Conservation (phyloP, 2,329 filamentous ascomycete genomes). For the Akanthomyces muscarius region DNA sequence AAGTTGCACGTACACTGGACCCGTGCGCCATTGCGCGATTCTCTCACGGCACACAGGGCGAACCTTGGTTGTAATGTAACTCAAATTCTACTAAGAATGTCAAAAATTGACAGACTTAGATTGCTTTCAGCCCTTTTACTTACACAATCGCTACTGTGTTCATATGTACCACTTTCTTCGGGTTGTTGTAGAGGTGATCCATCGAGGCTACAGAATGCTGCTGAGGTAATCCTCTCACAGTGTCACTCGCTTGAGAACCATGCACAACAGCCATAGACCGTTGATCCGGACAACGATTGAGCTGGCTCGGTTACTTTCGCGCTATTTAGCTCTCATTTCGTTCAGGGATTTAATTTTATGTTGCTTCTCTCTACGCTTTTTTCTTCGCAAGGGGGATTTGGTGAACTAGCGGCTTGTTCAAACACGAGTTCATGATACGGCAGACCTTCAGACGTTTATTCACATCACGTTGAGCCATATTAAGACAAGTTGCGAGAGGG, state of each 20-base stretch:
- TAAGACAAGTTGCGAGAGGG: neutral
- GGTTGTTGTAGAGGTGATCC: too few species aligned
- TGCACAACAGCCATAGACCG: neutral
- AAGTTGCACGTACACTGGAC: too few species aligned
- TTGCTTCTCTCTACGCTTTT: neutral
- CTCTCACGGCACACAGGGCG: too few species aligned
- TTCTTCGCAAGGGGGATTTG: neutral
- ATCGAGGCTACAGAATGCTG: too few species aligned
- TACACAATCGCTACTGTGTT: too few species aligned
- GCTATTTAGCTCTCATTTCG: slow-evolving; percentile 29
- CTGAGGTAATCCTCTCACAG: too few species aligned
- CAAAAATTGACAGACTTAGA: too few species aligned
- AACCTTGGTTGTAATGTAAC: too few species aligned
- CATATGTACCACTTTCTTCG: too few species aligned
- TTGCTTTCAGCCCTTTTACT: too few species aligned
- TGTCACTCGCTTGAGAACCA: neutral
- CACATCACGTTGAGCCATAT: neutral
- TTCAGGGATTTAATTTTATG: slow-evolving; percentile 14
- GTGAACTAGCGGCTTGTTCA: neutral
- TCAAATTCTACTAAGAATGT: too few species aligned
- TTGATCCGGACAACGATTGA: slow-evolving; percentile 36
- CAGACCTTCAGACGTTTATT: neutral
- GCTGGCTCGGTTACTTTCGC: slow-evolving; percentile 31
- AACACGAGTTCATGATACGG: neutral
- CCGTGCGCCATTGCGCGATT: too few species aligned